phyloP scores from a whole-genome alignment of 1,284 basidiomycete species.

The Pseudozyma tsukubaensis region DNA sequence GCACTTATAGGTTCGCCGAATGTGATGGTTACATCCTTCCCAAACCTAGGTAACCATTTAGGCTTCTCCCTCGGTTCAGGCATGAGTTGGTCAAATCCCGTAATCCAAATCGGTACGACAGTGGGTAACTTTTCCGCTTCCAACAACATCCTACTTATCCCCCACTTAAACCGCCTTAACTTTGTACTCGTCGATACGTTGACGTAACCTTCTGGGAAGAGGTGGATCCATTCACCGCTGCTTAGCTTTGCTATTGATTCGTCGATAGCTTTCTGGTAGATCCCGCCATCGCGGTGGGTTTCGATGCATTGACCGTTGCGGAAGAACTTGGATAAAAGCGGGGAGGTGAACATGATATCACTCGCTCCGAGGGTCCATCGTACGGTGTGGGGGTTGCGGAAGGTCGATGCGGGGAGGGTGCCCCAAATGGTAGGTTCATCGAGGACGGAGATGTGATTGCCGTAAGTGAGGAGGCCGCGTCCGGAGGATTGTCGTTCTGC shows the following conservation, averaged over 20 bases:
- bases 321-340: constrained; percentile 78
- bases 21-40: constrained; percentile 54
- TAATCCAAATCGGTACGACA: constrained; percentile 95
- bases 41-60: constrained; percentile 56
- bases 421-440: constrained; percentile 66
- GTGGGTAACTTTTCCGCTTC: constrained; percentile 72
- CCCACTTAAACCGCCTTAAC: constrained; percentile 93
- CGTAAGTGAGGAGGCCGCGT: constrained; percentile 62
- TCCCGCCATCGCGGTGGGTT: constrained; percentile 87
- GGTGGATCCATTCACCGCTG: constrained; percentile 88
- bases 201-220: constrained; percentile 93
- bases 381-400: constrained; percentile 71
- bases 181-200: constrained; percentile 75
- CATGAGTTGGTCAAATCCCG: constrained; percentile 72
- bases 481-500: constrained; percentile 30
- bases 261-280: constrained; percentile 89
- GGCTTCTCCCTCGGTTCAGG: constrained; percentile 62
- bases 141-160: constrained; percentile 76
- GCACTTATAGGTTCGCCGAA: constrained; percentile 60
- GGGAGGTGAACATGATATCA: constrained; percentile 94
- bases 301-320: constrained; percentile 90
- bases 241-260: constrained; percentile 82
- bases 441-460: constrained; percentile 66
- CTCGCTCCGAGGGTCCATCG: constrained; percentile 90
- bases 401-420: constrained; percentile 42